phyloP scores from a whole-genome alignment of 1,139 yeast genomes.

The Blastobotrys ciferrii region DNA sequence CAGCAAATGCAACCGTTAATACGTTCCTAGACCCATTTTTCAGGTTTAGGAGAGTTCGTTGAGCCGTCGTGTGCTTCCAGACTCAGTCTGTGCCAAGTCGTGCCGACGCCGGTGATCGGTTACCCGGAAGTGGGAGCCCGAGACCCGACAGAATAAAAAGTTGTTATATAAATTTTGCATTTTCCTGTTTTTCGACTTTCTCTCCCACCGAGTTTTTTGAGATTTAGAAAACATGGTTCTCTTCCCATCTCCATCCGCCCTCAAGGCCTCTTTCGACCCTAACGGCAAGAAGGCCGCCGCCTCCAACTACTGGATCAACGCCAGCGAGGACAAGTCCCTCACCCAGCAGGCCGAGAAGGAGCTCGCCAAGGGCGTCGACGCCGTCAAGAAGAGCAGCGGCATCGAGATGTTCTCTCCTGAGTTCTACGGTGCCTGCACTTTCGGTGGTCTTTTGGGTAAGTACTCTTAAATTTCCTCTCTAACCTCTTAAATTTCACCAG shows the following conservation, averaged over 20 bases:
- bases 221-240: conserved; percentile 32
- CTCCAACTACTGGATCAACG: conserved; percentile 35
- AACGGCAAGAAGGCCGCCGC: conserved; percentile 32
- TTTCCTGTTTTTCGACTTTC: background rate
- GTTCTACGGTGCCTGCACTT: conserved; percentile 78
- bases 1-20: background rate
- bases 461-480: background rate
- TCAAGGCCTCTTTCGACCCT: conserved; percentile 41
- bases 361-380: conserved; percentile 22
- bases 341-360: conserved; percentile 32
- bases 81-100: too few species aligned
- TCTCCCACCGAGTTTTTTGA: background rate
- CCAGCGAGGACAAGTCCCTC: conserved; percentile 34
- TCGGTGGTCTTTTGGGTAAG: conserved; percentile 66
- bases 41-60: background rate
- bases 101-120: background rate
- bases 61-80: background rate
- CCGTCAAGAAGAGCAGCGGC: conserved; percentile 22
- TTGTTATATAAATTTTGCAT: background rate
- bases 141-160: background rate
- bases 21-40: background rate
- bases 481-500: background rate
- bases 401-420: conserved; percentile 63
- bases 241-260: conserved; percentile 40
- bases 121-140: background rate